Evolutionary conservation across 257 asterid species (phyloP), one percentile per base, ranked within the genome.

Genomic region (Salvia hispanica): DNA sequence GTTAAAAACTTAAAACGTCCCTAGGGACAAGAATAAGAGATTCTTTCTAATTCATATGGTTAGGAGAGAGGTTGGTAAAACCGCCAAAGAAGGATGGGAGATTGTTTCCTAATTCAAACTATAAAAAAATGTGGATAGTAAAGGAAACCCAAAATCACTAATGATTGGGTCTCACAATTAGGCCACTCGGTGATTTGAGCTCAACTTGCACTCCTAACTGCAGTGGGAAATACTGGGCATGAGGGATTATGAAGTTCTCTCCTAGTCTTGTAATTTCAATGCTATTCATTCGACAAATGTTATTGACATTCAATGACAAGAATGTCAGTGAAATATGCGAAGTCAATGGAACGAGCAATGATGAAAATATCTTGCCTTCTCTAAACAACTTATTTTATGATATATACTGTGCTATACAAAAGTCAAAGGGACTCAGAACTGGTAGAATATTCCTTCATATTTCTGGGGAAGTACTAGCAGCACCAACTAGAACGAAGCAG

Each of bases 371-470:
- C 42, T 39, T 40, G 47, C 58, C 59, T 39, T 16, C 33, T 66
- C 54, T 54, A 21, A 54, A 54, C 63, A 54, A 21, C 47, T 39
- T 53, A 39, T n/a, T 50, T 10, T 33, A 11, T 34, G 37, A 65
- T 36, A 31, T 47, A 9, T 37, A 45, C 42, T 33, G 39, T 14
- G 28, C 39, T 33, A 45, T 54, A 64, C 9, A 63, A 64, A 64
- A 9, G 37, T 50, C 54, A 57, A 44, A 56, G 66, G 73, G 48
- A 57, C 73, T 18, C 45, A 56, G 25, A 36, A 68, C 66, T 56
- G 25, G 51, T 9, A 14, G 14, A 55, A 12, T 51, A 11, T 52
- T 43, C 36, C 46, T 42, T 28, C 13, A 55, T 31, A 40, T 43
- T 67, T 36, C 13, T 6, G 44, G 73, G 51, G 33, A 69, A 16